Evolutionary conservation across 331 rosid species (phyloP).

Genomic region (Quercus lobata): DNA sequence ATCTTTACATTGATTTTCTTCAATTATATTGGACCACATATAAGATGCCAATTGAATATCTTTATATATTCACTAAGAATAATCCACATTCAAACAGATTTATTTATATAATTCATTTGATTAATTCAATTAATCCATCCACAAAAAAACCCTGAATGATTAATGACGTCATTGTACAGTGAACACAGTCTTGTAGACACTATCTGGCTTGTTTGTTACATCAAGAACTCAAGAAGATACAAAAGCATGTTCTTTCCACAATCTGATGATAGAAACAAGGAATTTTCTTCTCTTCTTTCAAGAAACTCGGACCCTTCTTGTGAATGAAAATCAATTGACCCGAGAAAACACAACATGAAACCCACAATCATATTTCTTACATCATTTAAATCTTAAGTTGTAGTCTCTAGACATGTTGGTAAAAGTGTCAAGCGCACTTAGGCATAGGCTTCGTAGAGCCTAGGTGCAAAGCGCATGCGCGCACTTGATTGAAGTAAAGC

Average conservation of each 20-base stretch:
- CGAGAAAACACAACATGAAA: background rate
- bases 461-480: too few species aligned
- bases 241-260: background rate
- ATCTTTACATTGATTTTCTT: background rate
- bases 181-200: background rate
- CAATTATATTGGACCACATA: background rate
- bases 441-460: too few species aligned
- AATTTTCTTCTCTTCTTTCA: background rate
- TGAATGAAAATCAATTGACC: background rate
- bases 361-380: background rate
- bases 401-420: background rate
- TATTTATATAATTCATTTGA: background rate
- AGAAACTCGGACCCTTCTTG: background rate
- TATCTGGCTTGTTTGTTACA: background rate
- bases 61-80: background rate
- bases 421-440: too few species aligned
- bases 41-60: background rate
- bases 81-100: background rate
- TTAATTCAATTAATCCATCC: background rate
- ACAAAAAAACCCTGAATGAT: background rate
- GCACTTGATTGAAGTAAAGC: too few species aligned
- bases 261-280: background rate
- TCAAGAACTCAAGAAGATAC: too few species aligned
- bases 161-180: background rate
- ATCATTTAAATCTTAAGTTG: background rate